Evolutionary conservation across 1,284 basidiomycete genomes (phyloP).

Genomic region (Uromyces viciae-fabae): DNA sequence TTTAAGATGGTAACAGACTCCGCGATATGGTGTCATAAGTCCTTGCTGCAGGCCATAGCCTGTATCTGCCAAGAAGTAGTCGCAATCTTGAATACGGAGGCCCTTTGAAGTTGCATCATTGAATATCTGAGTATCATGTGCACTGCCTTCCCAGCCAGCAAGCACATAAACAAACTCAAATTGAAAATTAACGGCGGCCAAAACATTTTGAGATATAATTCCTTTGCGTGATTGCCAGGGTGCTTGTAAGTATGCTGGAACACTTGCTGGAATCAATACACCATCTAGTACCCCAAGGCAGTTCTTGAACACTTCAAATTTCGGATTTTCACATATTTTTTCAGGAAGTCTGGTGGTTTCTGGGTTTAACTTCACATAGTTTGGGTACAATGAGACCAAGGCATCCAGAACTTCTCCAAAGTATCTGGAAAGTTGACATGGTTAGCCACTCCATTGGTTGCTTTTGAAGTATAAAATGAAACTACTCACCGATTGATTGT

Average conservation of each 20-base stretch:
- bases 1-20: conserved; percentile 55
- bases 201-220: background rate
- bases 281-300: background rate
- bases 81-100: background rate
- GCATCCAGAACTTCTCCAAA: background rate
- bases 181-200: background rate
- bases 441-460: background rate
- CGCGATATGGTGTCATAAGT: conserved; percentile 53
- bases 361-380: background rate
- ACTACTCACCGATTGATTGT: background rate
- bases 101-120: background rate
- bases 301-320: background rate
- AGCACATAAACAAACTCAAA: background rate
- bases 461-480: background rate
- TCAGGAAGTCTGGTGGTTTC: background rate
- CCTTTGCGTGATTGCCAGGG: background rate
- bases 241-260: background rate
- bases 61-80: background rate
- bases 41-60: background rate
- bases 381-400: background rate
- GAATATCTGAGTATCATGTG: background rate
- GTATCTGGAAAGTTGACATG: background rate
- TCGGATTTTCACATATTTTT: background rate
- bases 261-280: background rate
- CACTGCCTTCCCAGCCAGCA: background rate